Evolutionary conservation across 345 rosid genomes (phyloP).

Genomic region (Citrus maxima): DNA sequence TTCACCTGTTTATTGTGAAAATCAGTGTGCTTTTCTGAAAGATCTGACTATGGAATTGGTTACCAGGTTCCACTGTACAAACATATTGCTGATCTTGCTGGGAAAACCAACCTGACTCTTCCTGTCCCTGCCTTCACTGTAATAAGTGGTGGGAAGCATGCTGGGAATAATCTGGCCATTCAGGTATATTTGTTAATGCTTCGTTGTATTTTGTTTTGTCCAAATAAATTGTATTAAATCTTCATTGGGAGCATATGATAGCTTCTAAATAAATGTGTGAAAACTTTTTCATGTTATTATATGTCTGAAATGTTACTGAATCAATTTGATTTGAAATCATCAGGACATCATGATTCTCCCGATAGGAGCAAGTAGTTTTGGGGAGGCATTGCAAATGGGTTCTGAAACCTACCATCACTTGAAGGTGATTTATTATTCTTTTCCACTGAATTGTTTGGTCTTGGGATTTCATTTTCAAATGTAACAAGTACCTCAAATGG

Average conservation of each 20-base stretch:
- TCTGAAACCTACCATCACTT: constrained; percentile 94
- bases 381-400: constrained; percentile 97
- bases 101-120: constrained; percentile 58
- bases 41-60: constrained; percentile 17
- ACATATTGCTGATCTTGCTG: constrained; percentile 84
- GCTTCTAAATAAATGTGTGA: not conserved
- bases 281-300: not conserved
- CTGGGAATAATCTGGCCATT: constrained; percentile 73
- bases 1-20: not conserved
- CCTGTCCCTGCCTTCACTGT: constrained; percentile 97
- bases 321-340: constrained; percentile 13
- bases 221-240: not conserved
- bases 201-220: not conserved
- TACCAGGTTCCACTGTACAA: constrained; percentile 85
- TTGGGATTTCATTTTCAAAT: constrained; percentile 12
- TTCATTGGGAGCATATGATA: not conserved
- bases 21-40: constrained; percentile 8
- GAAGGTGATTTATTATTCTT: constrained; percentile 66
- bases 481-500: not conserved
- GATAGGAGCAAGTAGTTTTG: constrained; percentile 80
- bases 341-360: constrained; percentile 97
- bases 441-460: not conserved
- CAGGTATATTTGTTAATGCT: constrained; percentile 49
- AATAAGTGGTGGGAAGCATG: constrained; percentile 89
- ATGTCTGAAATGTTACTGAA: not conserved